Conservation (phyloP, 352 stramenopile genomes). For the Phytophthora chlamydospora region DNA sequence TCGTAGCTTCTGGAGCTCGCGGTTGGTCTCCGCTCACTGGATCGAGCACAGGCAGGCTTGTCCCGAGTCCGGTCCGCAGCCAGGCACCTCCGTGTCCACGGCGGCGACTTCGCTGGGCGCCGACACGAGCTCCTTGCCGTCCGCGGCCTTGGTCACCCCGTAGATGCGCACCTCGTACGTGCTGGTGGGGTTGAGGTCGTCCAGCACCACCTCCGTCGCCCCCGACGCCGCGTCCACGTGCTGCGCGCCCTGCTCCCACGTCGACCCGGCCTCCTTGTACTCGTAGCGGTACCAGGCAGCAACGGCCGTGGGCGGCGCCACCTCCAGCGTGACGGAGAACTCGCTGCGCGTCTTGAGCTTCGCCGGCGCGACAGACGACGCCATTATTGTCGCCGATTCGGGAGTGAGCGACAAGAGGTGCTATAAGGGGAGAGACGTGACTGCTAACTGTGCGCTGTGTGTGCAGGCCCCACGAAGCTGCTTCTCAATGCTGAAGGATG, state of each 20-base stretch:
- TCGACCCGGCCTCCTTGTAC: constrained; percentile 67
- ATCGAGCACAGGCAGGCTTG: constrained; percentile 49
- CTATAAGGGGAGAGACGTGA: too few species aligned
- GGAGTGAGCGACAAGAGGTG: background rate
- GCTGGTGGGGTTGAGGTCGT: constrained; percentile 89
- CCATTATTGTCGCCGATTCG: constrained; percentile 17
- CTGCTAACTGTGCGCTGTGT: too few species aligned
- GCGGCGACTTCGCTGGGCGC: constrained; percentile 73
- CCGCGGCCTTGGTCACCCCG: constrained; percentile 44
- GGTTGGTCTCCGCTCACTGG: constrained; percentile 43
- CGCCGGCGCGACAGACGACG: constrained; percentile 43
- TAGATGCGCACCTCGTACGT: constrained; percentile 89
- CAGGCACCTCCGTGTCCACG: constrained; percentile 88
- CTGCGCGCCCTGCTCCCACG: constrained; percentile 42
- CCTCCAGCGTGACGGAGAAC: constrained; percentile 81
- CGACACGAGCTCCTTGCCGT: constrained; percentile 55
- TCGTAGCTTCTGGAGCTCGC: constrained; percentile 1
- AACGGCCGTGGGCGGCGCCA: constrained; percentile 34
- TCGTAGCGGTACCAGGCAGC: constrained; percentile 67
- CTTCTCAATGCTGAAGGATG: constrained; percentile 22
- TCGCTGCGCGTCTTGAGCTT: constrained; percentile 80
- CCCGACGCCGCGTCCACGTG: constrained; percentile 48
- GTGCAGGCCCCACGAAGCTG: too few species aligned
- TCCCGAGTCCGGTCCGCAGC: constrained; percentile 68
- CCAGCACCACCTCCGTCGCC: constrained; percentile 63